These are phyloP conservation scores for Xerophyta viscosa DNA, from an alignment of 106 monocot genomes.

Conservation along the genomic window DNA sequence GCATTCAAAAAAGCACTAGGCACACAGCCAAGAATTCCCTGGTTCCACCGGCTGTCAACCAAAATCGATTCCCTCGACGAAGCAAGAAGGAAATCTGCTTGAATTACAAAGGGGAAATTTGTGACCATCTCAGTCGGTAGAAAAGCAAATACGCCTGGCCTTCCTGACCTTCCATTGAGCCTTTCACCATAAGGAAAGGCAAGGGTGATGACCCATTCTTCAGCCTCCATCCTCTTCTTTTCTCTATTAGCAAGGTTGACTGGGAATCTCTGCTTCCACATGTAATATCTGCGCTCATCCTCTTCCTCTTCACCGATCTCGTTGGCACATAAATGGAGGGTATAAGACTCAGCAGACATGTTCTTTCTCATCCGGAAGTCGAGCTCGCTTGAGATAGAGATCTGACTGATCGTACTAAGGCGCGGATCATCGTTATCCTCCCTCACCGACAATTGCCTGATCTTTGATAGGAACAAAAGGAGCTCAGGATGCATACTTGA, in stretches of 20 bases:
- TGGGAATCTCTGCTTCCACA: slow-evolving; percentile 65
- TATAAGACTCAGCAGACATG: slow-evolving; percentile 41
- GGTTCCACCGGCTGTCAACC: slow-evolving; percentile 44
- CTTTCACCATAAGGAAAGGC: slow-evolving; percentile 35
- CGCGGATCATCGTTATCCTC: slow-evolving; percentile 20
- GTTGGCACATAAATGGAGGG: slow-evolving; percentile 24
- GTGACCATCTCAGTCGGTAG: slow-evolving; percentile 59
- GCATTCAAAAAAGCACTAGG: slow-evolving; percentile 41
- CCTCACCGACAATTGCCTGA: slow-evolving; percentile 28
- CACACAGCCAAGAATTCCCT: slow-evolving; percentile 42
- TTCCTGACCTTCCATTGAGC: slow-evolving; percentile 17
- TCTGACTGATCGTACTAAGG: slow-evolving; percentile 14
- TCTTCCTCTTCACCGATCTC: slow-evolving; percentile 6
- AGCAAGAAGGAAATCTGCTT: slow-evolving; percentile 53
- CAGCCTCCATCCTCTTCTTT: slow-evolving; percentile 35
- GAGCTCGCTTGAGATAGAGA: slow-evolving; percentile 38
- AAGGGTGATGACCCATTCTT: slow-evolving; percentile 41
- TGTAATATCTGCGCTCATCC: slow-evolving; percentile 40
- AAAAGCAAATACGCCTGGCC: slow-evolving; percentile 38
- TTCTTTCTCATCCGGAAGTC: slow-evolving; percentile 32
- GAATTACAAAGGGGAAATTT: slow-evolving; percentile 44
- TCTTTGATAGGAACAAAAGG: slow-evolving; percentile 47
- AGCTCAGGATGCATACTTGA: slow-evolving; percentile 43
- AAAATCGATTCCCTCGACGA: slow-evolving; percentile 51
- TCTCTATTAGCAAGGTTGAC: slow-evolving; percentile 35